A percentile compares a stretch with the other conserved stretches of the same genome.
Conservation (phyloP, 331 rosid genomes). For the Erythrophleum ivorense region DNA sequence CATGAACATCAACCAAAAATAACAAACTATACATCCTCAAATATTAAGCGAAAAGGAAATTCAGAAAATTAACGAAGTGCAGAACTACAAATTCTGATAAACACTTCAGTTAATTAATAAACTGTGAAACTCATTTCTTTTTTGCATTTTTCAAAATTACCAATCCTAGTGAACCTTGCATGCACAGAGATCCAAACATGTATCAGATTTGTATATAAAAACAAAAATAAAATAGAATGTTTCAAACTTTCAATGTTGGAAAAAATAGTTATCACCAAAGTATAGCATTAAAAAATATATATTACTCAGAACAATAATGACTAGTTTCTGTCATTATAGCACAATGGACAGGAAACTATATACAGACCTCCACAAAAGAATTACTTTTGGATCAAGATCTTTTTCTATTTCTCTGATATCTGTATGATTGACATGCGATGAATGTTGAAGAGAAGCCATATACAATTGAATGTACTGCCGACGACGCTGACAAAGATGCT, state of each 20-base stretch:
- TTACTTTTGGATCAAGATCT: slow-evolving; percentile 92
- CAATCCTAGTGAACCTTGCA: slow-evolving; percentile 1
- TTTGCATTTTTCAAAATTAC: no score
- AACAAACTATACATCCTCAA: not conserved
- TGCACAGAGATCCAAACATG: not conserved
- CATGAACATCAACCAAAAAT: not conserved
- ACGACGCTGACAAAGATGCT: slow-evolving; percentile 86
- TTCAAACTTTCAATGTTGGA: not conserved
- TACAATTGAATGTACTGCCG: slow-evolving; percentile 90
- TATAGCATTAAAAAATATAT: slow-evolving; percentile 13
- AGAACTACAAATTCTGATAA: not conserved
- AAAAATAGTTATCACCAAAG: not conserved
- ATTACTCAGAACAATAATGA: slow-evolving; percentile 19
- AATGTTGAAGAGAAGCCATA: slow-evolving; percentile 72
- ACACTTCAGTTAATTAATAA: not conserved
- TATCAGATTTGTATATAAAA: not conserved
- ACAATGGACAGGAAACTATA: slow-evolving; percentile 32
- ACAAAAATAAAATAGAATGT: not conserved
- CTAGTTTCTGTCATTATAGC: slow-evolving; percentile 12
- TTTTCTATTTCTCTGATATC: slow-evolving; percentile 91
- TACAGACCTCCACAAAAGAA: slow-evolving; percentile 93
- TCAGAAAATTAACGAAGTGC: not conserved
- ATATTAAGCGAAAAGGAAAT: not conserved
- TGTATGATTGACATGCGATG: slow-evolving; percentile 44
- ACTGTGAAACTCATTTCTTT: not conserved